phyloP scores from a whole-genome alignment of 2,329 filamentous ascomycete genomes.

The Aspergillus sp. region DNA sequence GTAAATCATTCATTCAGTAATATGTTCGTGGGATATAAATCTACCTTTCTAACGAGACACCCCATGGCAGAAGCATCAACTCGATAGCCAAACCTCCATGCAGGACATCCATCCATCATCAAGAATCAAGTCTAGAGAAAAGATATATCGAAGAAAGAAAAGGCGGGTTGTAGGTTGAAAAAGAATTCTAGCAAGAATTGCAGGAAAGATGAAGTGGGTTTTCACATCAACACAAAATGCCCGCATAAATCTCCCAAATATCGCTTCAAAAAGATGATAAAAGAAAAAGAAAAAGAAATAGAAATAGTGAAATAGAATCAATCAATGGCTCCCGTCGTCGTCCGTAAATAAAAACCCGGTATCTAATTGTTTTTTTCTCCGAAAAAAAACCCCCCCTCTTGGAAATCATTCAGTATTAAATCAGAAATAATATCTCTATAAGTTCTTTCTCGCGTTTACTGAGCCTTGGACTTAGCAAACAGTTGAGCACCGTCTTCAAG shows the following conservation, averaged over 20 bases:
- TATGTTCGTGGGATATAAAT: not conserved
- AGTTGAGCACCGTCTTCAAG: slow-evolving; percentile 62
- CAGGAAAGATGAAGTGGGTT: slow-evolving; percentile 9
- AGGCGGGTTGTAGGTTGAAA: slow-evolving; percentile 5
- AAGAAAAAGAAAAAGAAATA: slow-evolving; percentile 2
- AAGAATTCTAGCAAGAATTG: slow-evolving; percentile 6
- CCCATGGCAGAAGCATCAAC: not conserved
- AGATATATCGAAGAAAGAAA: not conserved
- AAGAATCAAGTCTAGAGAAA: not conserved
- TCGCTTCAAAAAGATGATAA: slow-evolving; percentile 28
- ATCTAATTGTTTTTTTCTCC: slow-evolving; percentile 12
- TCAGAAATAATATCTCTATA: slow-evolving; percentile 18
- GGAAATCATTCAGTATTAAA: slow-evolving; percentile 21
- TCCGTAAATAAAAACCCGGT: slow-evolving; percentile 14
- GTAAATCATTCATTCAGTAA: not conserved
- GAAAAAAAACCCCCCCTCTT: slow-evolving; percentile 8
- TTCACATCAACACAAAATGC: slow-evolving; percentile 28
- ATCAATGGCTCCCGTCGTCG: slow-evolving; percentile 18
- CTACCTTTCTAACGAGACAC: not conserved
- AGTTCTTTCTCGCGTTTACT: slow-evolving; percentile 25
- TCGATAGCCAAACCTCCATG: not conserved
- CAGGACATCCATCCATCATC: not conserved
- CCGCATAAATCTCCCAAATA: slow-evolving; percentile 33
- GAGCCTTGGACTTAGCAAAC: slow-evolving; percentile 49
- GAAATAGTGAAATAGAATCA: slow-evolving; percentile 8